A percentile compares a stretch with the other conserved stretches of the same genome.
Conservation (phyloP, 2,329 filamentous ascomycete genomes). For the Diaporthe sp. region DNA sequence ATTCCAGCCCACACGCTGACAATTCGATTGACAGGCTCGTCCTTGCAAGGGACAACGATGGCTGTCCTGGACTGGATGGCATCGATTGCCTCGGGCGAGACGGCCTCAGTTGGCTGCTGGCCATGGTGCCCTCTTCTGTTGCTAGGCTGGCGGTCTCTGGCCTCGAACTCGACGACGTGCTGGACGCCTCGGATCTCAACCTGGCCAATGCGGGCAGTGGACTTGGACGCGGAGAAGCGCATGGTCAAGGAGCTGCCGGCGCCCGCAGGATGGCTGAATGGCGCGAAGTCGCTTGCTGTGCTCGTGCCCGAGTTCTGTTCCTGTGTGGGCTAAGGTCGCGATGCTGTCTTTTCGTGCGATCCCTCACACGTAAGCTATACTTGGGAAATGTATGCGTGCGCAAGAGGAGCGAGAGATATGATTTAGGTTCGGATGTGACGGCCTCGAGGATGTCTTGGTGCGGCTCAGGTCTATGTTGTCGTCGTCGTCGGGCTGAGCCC, state of each 20-base stretch:
- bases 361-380: neutral
- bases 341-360: neutral
- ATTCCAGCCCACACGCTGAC: slow-evolving; percentile 43
- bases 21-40: slow-evolving; percentile 42
- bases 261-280: neutral
- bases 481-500: neutral
- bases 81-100: slow-evolving; percentile 25
- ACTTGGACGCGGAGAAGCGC: slow-evolving; percentile 23
- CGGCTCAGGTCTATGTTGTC: neutral
- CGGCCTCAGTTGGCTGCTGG: slow-evolving; percentile 21
- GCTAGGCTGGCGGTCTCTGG: slow-evolving; percentile 10
- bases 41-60: slow-evolving; percentile 47
- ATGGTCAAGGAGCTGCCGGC: slow-evolving; percentile 16
- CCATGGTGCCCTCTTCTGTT: neutral
- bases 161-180: slow-evolving; percentile 33
- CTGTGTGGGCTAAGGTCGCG: neutral
- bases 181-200: slow-evolving; percentile 33
- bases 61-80: slow-evolving; percentile 37
- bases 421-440: neutral
- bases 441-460: neutral
- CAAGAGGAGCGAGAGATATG: neutral
- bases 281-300: neutral
- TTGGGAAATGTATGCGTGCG: neutral
- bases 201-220: slow-evolving; percentile 19
- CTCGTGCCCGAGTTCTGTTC: too few relatives aligned